Evolutionary conservation across 306 rosid genomes (phyloP), one percentile per base, ranked within the genome.

Genomic region (Datisca glomerata): DNA sequence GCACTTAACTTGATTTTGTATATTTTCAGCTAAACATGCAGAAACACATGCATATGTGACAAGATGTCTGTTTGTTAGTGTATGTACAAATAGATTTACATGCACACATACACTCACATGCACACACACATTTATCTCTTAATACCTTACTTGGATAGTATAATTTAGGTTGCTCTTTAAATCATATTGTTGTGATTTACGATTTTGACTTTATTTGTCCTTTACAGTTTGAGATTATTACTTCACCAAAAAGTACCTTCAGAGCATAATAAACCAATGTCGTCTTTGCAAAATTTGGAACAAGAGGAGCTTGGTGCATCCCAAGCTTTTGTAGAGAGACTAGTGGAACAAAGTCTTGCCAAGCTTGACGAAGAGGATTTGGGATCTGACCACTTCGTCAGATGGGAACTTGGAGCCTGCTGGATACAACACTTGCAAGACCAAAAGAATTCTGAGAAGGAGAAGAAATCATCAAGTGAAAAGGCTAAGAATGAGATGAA

Each of bases 361-460:
- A 72, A 83, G 68, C 85, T 89, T 42, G 86, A 83, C 61, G 65
- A 80, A 41, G 93, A 89, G 74, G 81, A 76, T 49, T 18, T 22
- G 12, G 55, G 36, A 45, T 61, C 47, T 38, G 87, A 77, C 57
- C 60, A 61, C 47, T 78, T 74, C 63, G 76, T 89, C 45, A 74
- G 97, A 69, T 89, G 97, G 97, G 97, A 89, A 72, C 94, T 89
- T 51, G 97, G 97, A 57, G 97, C 97, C 41, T 89, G 95, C 72
- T 89, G 97, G 97, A 78, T 89, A 63, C 97, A 89, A 47, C 97
- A 89, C 72, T 74, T 89, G 79, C 94, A 84, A 54, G 97, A 89
- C 73, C 95, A 83, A 59, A 83, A 72, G 71, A 89, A 61, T 65
- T 23, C 91, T 15, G 83, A 72, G 18, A 87, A 83, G 53, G 97